Evolutionary conservation across 345 rosid species (phyloP).

Genomic region (Syzygium grande): DNA sequence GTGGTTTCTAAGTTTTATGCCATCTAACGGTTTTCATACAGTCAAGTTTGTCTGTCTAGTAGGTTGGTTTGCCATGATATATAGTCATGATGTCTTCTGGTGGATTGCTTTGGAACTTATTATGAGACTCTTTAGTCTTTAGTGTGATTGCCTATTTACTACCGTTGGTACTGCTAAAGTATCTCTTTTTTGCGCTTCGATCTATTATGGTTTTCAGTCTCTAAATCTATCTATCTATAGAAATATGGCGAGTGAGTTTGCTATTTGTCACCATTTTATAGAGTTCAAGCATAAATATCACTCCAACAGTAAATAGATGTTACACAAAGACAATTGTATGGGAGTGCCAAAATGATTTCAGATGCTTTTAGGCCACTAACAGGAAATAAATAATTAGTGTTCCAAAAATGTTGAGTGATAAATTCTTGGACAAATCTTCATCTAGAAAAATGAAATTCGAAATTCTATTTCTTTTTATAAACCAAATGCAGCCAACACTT

Average conservation of each 20-base stretch:
- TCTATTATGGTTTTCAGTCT: not conserved
- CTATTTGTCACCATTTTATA: fast-evolving
- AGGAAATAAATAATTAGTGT: fast-evolving
- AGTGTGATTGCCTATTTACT: fast-evolving
- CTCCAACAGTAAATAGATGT: fast-evolving
- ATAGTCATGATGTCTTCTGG: fast-evolving
- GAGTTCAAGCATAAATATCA: fast-evolving
- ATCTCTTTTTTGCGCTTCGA: not conserved
- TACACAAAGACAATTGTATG: fast-evolving
- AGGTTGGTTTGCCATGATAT: not conserved
- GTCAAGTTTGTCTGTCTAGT: not conserved
- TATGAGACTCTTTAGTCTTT: not conserved
- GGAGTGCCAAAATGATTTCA: fast-evolving
- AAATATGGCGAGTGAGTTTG: fast-evolving
- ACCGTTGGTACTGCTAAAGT: fast-evolving
- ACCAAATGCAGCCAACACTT: not conserved
- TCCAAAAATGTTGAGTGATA: not conserved
- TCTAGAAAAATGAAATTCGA: not conserved
- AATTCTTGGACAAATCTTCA: not conserved
- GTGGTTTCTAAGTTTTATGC: slow-evolving; percentile 18
- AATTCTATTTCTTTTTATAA: not conserved
- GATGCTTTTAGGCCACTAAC: not conserved
- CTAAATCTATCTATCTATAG: fast-evolving
- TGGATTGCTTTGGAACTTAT: not conserved
- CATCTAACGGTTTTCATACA: fast-evolving